These are phyloP conservation scores for Trichoderma gamsii DNA, from an alignment of 495 filamentous ascomycete genomes.

Conservation along the genomic window DNA sequence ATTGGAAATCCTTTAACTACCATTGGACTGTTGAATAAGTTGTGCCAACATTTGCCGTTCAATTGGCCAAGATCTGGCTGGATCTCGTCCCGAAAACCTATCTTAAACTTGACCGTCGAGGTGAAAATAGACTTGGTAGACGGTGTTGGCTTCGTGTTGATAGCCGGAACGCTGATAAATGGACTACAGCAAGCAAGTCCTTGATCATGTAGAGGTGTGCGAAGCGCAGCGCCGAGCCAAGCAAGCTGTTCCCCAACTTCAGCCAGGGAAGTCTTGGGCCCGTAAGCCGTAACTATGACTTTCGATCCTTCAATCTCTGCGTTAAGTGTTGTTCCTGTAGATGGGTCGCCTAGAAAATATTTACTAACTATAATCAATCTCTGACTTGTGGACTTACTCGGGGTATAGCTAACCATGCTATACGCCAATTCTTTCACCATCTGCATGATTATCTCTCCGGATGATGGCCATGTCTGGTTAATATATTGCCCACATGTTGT, in stretches of 20 bases:
- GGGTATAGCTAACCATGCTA: neutral
- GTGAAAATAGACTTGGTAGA: too few relatives aligned
- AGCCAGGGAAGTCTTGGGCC: too few relatives aligned
- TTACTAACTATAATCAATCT: neutral
- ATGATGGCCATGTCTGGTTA: neutral
- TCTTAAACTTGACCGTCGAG: too few relatives aligned
- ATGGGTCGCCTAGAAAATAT: neutral
- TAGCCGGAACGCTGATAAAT: too few relatives aligned
- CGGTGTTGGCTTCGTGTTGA: too few relatives aligned
- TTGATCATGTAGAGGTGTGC: too few relatives aligned
- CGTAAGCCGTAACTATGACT: too few relatives aligned
- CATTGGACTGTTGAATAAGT: constrained; percentile 30
- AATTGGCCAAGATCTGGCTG: neutral
- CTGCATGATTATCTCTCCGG: neutral
- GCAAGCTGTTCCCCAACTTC: too few relatives aligned
- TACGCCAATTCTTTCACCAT: neutral
- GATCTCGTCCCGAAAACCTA: neutral
- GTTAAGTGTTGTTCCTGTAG: too few relatives aligned
- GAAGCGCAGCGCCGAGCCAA: too few relatives aligned
- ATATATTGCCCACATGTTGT: neutral
- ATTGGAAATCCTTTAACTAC: constrained; percentile 35
- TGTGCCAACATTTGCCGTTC: constrained; percentile 34
- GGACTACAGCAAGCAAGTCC: too few relatives aligned
- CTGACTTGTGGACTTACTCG: neutral
- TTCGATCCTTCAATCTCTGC: too few relatives aligned